Percentiles rank a stretch among this genome's conserved stretches.
Conservation (phyloP, 108 stramenopile species). For the Stephanodiscus triporus region DNA sequence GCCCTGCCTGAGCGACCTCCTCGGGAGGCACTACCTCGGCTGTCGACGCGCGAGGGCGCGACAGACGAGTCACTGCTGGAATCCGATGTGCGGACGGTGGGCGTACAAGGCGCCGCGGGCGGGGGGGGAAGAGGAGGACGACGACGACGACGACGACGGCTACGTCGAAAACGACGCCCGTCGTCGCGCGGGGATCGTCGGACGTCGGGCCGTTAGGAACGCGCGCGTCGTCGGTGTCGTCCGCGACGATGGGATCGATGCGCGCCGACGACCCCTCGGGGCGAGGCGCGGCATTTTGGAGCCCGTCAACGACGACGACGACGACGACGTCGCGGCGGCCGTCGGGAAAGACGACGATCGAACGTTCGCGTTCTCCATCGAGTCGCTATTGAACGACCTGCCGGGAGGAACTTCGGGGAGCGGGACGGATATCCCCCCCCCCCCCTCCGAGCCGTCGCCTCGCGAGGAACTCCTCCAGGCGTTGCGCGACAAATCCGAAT, state of each 20-base stretch:
- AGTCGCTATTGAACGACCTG: background rate
- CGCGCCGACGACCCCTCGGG: background rate
- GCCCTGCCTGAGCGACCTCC: conserved; percentile 65
- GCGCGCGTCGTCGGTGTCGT: background rate
- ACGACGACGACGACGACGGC: background rate
- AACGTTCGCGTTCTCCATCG: background rate
- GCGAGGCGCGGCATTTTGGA: background rate
- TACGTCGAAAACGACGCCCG: background rate
- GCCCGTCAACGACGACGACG: background rate
- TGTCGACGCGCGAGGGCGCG: conserved; percentile 57
- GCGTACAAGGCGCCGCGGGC: conserved; percentile 69
- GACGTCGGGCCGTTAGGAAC: too few relatives aligned
- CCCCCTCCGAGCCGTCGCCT: conserved; percentile 16
- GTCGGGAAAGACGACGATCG: background rate
- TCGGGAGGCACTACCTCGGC: conserved; percentile 69
- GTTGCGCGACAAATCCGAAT: conserved; percentile 12
- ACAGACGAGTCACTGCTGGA: conserved; percentile 90
- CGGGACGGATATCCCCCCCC: too few relatives aligned
- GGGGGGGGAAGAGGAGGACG: background rate
- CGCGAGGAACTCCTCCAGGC: conserved; percentile 12
- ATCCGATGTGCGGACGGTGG: conserved; percentile 87
- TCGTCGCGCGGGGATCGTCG: too few relatives aligned
- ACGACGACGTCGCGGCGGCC: too few relatives aligned
- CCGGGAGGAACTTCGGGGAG: background rate
- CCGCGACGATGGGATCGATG: background rate